Evolutionary conservation across 1,284 basidiomycete genomes (phyloP).

Genomic region (Flammula alnicola): DNA sequence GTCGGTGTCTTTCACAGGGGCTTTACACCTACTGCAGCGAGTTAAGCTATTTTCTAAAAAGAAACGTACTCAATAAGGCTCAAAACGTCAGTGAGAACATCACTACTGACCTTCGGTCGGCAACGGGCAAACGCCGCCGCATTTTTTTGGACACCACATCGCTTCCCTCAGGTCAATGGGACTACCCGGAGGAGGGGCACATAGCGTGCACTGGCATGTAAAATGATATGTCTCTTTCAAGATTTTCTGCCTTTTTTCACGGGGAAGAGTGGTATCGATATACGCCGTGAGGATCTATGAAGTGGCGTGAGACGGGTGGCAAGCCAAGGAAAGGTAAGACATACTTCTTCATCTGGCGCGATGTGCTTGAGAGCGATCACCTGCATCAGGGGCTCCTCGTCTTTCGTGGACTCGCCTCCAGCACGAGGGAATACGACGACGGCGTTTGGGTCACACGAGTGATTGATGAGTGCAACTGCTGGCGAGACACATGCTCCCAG

Average conservation of each 20-base stretch:
- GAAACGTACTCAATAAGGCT: constrained; percentile 5
- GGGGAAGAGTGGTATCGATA: constrained; percentile 81
- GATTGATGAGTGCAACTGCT: constrained; percentile 82
- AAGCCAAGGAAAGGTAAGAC: constrained; percentile 10
- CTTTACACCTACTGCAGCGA: constrained; percentile 66
- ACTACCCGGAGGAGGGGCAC: constrained; percentile 34
- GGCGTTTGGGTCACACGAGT: constrained; percentile 91
- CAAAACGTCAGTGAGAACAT: constrained; percentile 2
- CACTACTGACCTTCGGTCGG: constrained; percentile 56
- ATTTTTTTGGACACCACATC: constrained; percentile 67
- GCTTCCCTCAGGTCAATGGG: constrained; percentile 71
- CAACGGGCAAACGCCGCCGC: constrained; percentile 62
- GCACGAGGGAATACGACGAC: constrained; percentile 85
- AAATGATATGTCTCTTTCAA: constrained; percentile 84
- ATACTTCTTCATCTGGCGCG: constrained; percentile 70
- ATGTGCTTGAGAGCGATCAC: constrained; percentile 76
- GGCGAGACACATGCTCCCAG: constrained; percentile 86
- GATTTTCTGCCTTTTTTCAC: constrained; percentile 55
- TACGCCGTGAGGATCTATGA: constrained; percentile 74
- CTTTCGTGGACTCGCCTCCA: constrained; percentile 33
- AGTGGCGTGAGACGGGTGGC: not conserved
- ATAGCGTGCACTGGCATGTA: constrained; percentile 72
- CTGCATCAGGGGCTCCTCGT: constrained; percentile 67
- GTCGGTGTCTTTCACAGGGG: constrained; percentile 52
- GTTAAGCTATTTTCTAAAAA: constrained; percentile 46